Evolutionary conservation across 73 alveolate species (phyloP).

Genomic region (Loxodes magnus): DNA sequence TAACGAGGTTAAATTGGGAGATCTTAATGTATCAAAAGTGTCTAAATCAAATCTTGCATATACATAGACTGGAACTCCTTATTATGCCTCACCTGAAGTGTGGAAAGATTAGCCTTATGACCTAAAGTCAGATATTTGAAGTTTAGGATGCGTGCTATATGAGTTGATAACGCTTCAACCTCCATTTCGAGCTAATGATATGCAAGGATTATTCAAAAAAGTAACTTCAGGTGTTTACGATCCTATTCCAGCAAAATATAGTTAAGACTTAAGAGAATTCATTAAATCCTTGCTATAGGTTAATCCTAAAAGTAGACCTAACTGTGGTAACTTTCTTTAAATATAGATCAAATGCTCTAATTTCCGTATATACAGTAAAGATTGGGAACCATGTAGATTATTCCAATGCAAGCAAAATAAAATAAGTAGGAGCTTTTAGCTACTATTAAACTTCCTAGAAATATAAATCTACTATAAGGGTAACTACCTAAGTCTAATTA

Average conservation of each 20-base stretch:
- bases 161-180: no score
- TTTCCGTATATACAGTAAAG: neutral
- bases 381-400: neutral
- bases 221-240: neutral
- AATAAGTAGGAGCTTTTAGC: no score
- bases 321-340: neutral
- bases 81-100: conserved; percentile 9
- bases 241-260: neutral
- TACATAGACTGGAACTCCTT: neutral
- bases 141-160: conserved; percentile 1
- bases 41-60: neutral
- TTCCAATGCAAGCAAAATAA: no score
- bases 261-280: neutral
- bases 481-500: neutral
- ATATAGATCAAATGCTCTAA: neutral
- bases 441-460: neutral
- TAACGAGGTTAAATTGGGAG: conserved; percentile 2
- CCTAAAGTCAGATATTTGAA: conserved; percentile 1
- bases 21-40: conserved; percentile 1
- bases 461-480: neutral
- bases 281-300: neutral
- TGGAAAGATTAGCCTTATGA: conserved; percentile 4
- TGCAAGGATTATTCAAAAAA: neutral
- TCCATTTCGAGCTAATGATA: no score
- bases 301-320: neutral